phyloP scores from a whole-genome alignment of 768 basidiomycete genomes.

The Boletus subparvulus region DNA sequence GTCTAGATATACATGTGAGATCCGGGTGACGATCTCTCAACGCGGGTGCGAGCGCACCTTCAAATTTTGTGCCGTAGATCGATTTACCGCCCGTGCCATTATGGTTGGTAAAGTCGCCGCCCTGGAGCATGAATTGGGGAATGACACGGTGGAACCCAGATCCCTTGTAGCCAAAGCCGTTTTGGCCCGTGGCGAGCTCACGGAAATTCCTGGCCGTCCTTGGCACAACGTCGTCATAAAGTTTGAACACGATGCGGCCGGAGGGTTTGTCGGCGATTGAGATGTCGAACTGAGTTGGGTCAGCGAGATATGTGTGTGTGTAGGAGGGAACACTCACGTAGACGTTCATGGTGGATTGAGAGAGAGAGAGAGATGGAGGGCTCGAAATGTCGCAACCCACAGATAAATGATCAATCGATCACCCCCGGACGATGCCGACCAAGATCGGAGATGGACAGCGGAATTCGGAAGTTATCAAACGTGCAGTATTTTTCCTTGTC shows the following conservation, averaged over 20 bases:
- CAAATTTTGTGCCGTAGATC: slow-evolving; percentile 70
- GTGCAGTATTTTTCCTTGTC: no score
- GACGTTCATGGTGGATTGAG: slow-evolving; percentile 23
- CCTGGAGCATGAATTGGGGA: slow-evolving; percentile 85
- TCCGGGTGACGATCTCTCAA: not conserved
- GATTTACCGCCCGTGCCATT: slow-evolving; percentile 81
- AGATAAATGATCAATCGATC: slow-evolving; percentile 2
- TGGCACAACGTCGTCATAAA: slow-evolving; percentile 79
- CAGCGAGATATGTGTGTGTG: not conserved
- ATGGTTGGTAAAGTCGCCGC: slow-evolving; percentile 77
- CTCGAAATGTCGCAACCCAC: not conserved
- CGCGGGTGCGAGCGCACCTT: slow-evolving; percentile 37
- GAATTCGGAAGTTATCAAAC: not conserved
- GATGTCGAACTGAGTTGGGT: slow-evolving; percentile 60
- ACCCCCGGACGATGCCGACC: slow-evolving; percentile 10
- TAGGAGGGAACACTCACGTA: slow-evolving; percentile 4
- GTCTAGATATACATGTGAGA: slow-evolving; percentile 46
- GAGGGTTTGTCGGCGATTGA: slow-evolving; percentile 37
- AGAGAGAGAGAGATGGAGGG: not conserved
- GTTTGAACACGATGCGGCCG: slow-evolving; percentile 78
- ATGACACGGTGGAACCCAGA: slow-evolving; percentile 80
- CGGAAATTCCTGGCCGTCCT: slow-evolving; percentile 84
- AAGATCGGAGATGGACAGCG: not conserved
- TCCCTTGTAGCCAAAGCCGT: slow-evolving; percentile 73
- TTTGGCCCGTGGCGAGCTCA: slow-evolving; percentile 73